A percentile compares a stretch with the other conserved stretches of the same genome.
These are phyloP conservation scores for Colletotrichum ledebouriae DNA, from an alignment of 2,329 filamentous ascomycete species.

Conservation along the genomic window DNA sequence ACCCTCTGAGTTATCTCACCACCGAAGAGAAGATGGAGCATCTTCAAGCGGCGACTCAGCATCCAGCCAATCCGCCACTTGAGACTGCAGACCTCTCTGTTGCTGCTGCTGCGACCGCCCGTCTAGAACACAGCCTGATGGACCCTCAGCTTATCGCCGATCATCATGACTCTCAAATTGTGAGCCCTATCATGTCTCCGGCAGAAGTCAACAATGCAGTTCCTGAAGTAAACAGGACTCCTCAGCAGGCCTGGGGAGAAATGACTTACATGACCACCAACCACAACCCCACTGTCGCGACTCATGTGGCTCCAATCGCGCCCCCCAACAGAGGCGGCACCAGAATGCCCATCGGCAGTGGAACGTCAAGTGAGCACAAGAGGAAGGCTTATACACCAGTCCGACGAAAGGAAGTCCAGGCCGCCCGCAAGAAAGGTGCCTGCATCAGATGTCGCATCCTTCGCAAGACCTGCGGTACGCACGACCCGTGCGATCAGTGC, in stretches of 20 bases:
- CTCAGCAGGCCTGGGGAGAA: constrained; percentile 65
- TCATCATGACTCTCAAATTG: constrained; percentile 27
- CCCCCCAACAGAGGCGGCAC: constrained; percentile 60
- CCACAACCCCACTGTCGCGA: constrained; percentile 33
- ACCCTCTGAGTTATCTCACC: constrained; percentile 52
- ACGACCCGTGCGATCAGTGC: constrained; percentile 73
- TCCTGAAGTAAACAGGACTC: constrained; percentile 16
- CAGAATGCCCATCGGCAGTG: constrained; percentile 56
- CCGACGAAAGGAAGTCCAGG: constrained; percentile 74
- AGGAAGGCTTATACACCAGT: constrained; percentile 55
- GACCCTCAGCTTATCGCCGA: constrained; percentile 60
- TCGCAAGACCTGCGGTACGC: constrained; percentile 75
- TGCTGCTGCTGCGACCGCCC: constrained; percentile 68
- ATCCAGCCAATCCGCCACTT: constrained; percentile 52
- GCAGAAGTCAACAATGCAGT: constrained; percentile 29
- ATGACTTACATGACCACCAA: constrained; percentile 62
- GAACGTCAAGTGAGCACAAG: constrained; percentile 42
- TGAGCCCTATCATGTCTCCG: constrained; percentile 30
- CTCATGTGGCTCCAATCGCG: constrained; percentile 40
- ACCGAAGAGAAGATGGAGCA: constrained; percentile 59
- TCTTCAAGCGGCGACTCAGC: constrained; percentile 60
- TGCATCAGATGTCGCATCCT: constrained; percentile 76
- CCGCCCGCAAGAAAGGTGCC: constrained; percentile 74
- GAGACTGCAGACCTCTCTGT: constrained; percentile 67
- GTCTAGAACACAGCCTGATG: constrained; percentile 66